Percentiles rank a stretch among this genome's conserved stretches.
These are phyloP conservation scores for Ramichloridium luteum DNA, from an alignment of 2,329 filamentous ascomycete species.

Conservation along the genomic window DNA sequence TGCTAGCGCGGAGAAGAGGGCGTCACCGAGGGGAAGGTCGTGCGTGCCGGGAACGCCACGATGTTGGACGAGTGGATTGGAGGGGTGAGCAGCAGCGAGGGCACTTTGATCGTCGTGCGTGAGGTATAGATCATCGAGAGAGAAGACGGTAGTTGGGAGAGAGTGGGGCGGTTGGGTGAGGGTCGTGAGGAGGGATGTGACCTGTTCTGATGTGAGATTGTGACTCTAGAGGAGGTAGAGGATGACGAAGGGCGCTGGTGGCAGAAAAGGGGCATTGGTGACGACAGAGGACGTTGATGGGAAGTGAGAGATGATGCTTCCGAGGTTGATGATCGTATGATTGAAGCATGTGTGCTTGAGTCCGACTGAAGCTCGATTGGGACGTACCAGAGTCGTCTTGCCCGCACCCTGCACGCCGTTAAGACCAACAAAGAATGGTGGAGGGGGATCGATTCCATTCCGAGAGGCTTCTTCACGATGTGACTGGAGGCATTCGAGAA, in stretches of 20 bases:
- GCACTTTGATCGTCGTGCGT: slow-evolving; percentile 54
- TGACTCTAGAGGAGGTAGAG: background rate
- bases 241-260: too few species aligned
- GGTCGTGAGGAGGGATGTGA: slow-evolving; percentile 50
- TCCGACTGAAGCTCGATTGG: too few species aligned
- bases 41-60: slow-evolving; percentile 78
- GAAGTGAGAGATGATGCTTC: too few species aligned
- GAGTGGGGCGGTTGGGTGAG: slow-evolving; percentile 47
- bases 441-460: slow-evolving; percentile 22
- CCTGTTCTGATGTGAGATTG: slow-evolving; percentile 28
- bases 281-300: too few species aligned
- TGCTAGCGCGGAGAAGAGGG: slow-evolving; percentile 50
- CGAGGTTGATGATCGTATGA: too few species aligned
- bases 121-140: slow-evolving; percentile 85
- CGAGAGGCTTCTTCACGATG: slow-evolving; percentile 28
- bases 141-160: slow-evolving; percentile 57
- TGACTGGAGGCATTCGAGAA: slow-evolving; percentile 46
- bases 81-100: slow-evolving; percentile 52
- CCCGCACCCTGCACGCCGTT: slow-evolving; percentile 87
- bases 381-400: slow-evolving; percentile 72
- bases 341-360: too few species aligned
- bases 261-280: too few species aligned
- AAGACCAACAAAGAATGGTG: slow-evolving; percentile 73
- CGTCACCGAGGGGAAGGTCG: slow-evolving; percentile 52
- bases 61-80: slow-evolving; percentile 66